These are phyloP conservation scores for Boletus sp. DNA, from an alignment of 1,284 basidiomycete genomes.

Conservation along the genomic window DNA sequence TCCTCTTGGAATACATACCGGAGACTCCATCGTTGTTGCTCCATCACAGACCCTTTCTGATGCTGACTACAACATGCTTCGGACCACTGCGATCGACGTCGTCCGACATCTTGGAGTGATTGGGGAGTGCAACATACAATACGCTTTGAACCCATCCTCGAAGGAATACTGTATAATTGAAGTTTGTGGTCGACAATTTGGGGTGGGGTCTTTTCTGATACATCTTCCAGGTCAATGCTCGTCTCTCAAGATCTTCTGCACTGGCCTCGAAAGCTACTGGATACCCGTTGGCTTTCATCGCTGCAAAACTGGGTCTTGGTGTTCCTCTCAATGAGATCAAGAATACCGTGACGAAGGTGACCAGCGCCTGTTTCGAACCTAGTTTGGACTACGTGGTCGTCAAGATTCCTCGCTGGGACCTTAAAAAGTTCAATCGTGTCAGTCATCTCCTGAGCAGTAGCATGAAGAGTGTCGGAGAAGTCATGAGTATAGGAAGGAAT, in stretches of 20 bases:
- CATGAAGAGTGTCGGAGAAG: constrained; percentile 99
- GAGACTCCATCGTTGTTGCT: constrained; percentile 98
- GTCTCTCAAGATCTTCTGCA: constrained; percentile 95
- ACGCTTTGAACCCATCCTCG: constrained; percentile 92
- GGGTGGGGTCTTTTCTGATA: constrained; percentile 1
- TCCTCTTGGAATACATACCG: constrained; percentile 96
- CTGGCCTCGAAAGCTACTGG: constrained; percentile 98
- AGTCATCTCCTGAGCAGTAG: constrained; percentile 84
- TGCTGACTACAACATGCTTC: constrained; percentile 97
- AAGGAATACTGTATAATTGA: constrained; percentile 99
- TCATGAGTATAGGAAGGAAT: constrained; percentile 97
- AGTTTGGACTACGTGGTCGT: constrained; percentile 96
- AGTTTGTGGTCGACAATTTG: constrained; percentile 37
- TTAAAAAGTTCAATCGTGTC: constrained; percentile 96
- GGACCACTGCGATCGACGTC: constrained; percentile 96
- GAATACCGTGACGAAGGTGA: constrained; percentile 95
- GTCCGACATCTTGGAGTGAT: constrained; percentile 96
- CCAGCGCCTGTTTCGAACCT: constrained; percentile 97
- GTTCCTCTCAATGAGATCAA: constrained; percentile 98
- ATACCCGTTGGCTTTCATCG: constrained; percentile 97
- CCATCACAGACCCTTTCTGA: constrained; percentile 98
- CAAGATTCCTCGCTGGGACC: constrained; percentile 98
- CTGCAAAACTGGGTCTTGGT: constrained; percentile 94
- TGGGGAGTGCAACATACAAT: constrained; percentile 99
- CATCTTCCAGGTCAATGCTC: constrained; percentile 84